Percentiles rank a stretch among this genome's conserved stretches.
These are phyloP conservation scores for Saccharomycopsis sp. DNA, from an alignment of 805 yeast genomes.

Conservation along the genomic window DNA sequence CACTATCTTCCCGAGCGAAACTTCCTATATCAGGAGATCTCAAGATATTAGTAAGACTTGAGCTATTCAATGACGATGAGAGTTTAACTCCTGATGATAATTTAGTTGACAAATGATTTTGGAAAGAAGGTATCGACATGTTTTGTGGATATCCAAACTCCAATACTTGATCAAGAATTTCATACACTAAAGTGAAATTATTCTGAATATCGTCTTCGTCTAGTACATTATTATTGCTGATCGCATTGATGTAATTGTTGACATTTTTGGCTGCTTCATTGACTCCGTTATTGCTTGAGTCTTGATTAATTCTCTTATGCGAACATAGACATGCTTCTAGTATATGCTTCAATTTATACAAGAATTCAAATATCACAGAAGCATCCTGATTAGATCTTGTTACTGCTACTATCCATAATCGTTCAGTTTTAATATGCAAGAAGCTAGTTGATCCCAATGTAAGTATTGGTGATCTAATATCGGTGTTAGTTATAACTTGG, in stretches of 20 bases:
- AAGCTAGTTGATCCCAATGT: constrained; percentile 93
- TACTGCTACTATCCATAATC: constrained; percentile 81
- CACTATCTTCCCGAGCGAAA: neutral
- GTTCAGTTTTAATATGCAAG: constrained; percentile 57
- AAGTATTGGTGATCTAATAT: constrained; percentile 59
- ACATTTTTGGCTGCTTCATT: constrained; percentile 23
- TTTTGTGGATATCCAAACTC: constrained; percentile 75
- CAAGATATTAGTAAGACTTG: neutral
- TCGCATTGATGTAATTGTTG: constrained; percentile 21
- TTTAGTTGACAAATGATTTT: neutral
- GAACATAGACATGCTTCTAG: constrained; percentile 36
- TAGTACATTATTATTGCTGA: constrained; percentile 24
- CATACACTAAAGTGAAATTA: constrained; percentile 66
- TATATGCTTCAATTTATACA: constrained; percentile 53
- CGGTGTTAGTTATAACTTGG: constrained; percentile 65
- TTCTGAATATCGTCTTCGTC: constrained; percentile 47
- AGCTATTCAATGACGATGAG: too few species aligned
- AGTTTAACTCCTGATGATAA: neutral
- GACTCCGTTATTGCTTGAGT: neutral
- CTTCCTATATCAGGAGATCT: neutral
- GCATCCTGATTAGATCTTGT: constrained; percentile 86
- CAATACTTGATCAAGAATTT: constrained; percentile 65
- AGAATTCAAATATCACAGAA: constrained; percentile 68
- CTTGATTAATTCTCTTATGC: neutral
- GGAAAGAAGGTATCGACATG: constrained; percentile 26